These are phyloP conservation scores for Trametes cubensis DNA, from an alignment of 768 basidiomycete genomes.

Conservation along the genomic window DNA sequence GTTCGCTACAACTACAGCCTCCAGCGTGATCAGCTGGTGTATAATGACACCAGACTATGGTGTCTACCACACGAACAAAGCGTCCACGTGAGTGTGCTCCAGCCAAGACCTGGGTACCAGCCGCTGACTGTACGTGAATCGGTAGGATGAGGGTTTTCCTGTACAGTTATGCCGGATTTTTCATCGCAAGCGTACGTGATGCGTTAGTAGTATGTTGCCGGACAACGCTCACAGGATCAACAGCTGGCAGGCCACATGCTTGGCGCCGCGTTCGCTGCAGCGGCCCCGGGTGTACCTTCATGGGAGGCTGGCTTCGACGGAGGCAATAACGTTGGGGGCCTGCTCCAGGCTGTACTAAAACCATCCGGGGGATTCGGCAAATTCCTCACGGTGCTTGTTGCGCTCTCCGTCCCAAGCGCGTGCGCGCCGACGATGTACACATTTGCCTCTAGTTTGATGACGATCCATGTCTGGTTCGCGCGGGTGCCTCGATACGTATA, in stretches of 20 bases:
- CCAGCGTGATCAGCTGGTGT: conserved; percentile 48
- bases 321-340: conserved; percentile 46
- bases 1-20: conserved; percentile 47
- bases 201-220: neutral
- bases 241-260: conserved; percentile 46
- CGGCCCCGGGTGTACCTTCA: conserved; percentile 39
- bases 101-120: no score
- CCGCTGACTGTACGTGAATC: no score
- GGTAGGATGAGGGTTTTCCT: conserved; percentile 43
- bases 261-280: conserved; percentile 50
- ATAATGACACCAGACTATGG: conserved; percentile 52
- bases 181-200: conserved; percentile 43
- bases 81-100: conserved; percentile 35
- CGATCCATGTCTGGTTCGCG: conserved; percentile 37
- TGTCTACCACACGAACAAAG: conserved; percentile 44
- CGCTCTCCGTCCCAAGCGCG: conserved; percentile 56
- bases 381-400: conserved; percentile 52
- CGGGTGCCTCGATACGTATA: conserved; percentile 50
- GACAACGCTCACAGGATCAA: neutral
- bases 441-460: conserved; percentile 50
- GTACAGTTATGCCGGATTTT: conserved; percentile 51
- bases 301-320: conserved; percentile 46
- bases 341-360: conserved; percentile 42
- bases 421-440: conserved; percentile 64
- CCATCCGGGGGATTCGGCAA: conserved; percentile 49